phyloP scores from a whole-genome alignment of 2,329 filamentous ascomycete genomes.

The Stagonosporopsis vannaccii region DNA sequence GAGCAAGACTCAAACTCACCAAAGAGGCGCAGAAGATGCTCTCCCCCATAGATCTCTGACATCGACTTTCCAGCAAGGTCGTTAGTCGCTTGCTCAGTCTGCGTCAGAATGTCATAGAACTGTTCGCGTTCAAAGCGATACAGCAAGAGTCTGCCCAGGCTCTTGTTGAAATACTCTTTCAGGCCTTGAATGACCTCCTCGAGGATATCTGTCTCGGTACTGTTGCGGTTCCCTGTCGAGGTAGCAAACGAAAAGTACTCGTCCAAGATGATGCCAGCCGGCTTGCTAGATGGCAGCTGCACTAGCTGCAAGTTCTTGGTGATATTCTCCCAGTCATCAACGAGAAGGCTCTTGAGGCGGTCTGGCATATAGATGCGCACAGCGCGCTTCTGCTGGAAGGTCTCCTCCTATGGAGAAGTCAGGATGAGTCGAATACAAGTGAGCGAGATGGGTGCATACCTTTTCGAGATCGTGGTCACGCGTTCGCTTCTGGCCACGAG shows the following conservation, averaged over 20 bases:
- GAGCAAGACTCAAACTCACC: conserved; percentile 64
- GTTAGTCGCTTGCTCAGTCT: conserved; percentile 68
- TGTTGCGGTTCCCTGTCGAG: conserved; percentile 65
- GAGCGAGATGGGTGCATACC: conserved; percentile 56
- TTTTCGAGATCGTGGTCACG: conserved; percentile 85
- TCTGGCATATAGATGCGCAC: conserved; percentile 89
- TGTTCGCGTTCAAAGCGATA: conserved; percentile 95
- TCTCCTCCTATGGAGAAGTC: conserved; percentile 74
- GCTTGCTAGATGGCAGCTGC: conserved; percentile 77
- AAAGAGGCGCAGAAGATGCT: conserved; percentile 88
- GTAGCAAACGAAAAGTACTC: conserved; percentile 79
- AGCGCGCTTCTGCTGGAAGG: conserved; percentile 82
- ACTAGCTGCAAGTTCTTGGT: conserved; percentile 94
- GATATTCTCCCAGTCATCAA: conserved; percentile 99
- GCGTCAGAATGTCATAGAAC: conserved; percentile 77
- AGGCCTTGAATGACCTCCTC: conserved; percentile 88
- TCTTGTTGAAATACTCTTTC: conserved; percentile 93
- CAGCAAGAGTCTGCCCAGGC: conserved; percentile 84
- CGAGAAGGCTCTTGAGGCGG: conserved; percentile 86
- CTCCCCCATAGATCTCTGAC: conserved; percentile 87
- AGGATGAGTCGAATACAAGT: conserved; percentile 2
- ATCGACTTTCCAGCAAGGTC: conserved; percentile 74
- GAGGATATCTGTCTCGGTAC: conserved; percentile 81
- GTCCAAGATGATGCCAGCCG: conserved; percentile 79
- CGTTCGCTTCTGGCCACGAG: conserved; percentile 74